Evolutionary conservation across 1,284 basidiomycete species (phyloP), one percentile per base, ranked within the genome.

Genomic region (Thelephora terrestris): DNA sequence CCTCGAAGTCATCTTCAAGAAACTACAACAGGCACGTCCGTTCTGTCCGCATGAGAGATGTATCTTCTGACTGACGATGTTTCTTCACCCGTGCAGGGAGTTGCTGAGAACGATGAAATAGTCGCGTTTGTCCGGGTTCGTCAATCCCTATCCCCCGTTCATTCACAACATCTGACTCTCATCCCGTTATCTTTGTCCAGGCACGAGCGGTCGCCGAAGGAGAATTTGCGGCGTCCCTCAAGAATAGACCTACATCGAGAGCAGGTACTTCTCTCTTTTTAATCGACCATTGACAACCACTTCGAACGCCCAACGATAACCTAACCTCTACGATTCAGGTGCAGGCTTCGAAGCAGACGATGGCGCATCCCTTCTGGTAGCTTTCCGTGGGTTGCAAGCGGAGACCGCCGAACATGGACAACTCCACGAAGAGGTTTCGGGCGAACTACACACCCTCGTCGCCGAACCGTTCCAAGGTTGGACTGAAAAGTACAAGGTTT

Each of bases 91-190:
- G 17, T 36, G 35, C 58, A 89, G 85, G 85, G 86, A 35, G 68
- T 78, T 21, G 72, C 73, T 17, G 91, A 94, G 69, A 85, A 91
- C 66, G 75, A 81, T 52, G 85, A 93, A 62, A 78, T 93, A 39
- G 70, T 86, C 47, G 71, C 76, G 20, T 93, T 93, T 66, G 83
- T 95, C 50, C 73, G 81, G 64, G 91, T 90, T 61, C 52, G 78
- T 63, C 43, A n/a, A 12, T 23, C 44, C 18, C 7, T 37, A 32
- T 14, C 29, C 14, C 7, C 14, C 29, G 5, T 12, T 32, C 29
- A 38, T 16, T 10, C 10, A 25, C 21, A 20, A 21, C n/a, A 14
- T 3, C 39, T 12, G 17, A 23, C 14, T 42, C 20, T 42, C 10
- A 21, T 42, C 21, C 47, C 37, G 52, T 36, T 53, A 46, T 48